Base-by-base conservation (phyloP, 2,329 filamentous ascomycete genomes). In the Pyricularia grisea region DNA sequence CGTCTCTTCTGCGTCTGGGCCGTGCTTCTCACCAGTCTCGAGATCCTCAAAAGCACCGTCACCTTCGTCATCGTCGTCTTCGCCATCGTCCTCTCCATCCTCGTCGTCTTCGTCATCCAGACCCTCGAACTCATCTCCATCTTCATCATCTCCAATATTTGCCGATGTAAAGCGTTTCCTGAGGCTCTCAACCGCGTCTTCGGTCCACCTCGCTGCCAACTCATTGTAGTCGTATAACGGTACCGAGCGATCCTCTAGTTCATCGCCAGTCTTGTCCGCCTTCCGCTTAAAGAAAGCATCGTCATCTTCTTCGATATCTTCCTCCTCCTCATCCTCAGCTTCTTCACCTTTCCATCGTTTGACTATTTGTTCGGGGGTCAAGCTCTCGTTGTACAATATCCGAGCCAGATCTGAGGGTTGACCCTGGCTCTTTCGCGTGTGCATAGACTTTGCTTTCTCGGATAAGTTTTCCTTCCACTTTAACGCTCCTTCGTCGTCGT, bases 381-480 rank as follows among this genome's bases (percentile, higher is more conserved):
- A 79, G 12, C 89, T 88, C 58, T 92, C 87, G 74, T 98, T 92
- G 78, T 99, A 99, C 81, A 99, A 90, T 78, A 96, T 85, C 72
- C 92, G 89, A 0, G 93, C 92, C 33, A 99, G 85, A 75, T 98
- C 94, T 17, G 87, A 86, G 10, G 93, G 90, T 68, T 93, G 88
- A 75, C 92, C 97, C 20, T 90, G 86, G 61, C 88, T 87, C 71
- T 87, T 88, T 73, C 86, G 88, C 31, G 86, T 85, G 75, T 95
- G 92, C 42, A 94, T 81, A 69, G 85, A 87, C 71, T 86, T 86
- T 1, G 94, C 94, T 68, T 90, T 92, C 70, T 90, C 89, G 11
- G 87, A 80, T 77, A 99, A 86, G 74, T 97, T 94, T 28, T 91
- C 87, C 78, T 99, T 99, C 96, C 96, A 99, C 64, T 88, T 86